Evolutionary conservation across 371 early-diverging fungal genomes (phyloP), one percentile per base, ranked within the genome.

Genomic region (Mucor mucedo): DNA sequence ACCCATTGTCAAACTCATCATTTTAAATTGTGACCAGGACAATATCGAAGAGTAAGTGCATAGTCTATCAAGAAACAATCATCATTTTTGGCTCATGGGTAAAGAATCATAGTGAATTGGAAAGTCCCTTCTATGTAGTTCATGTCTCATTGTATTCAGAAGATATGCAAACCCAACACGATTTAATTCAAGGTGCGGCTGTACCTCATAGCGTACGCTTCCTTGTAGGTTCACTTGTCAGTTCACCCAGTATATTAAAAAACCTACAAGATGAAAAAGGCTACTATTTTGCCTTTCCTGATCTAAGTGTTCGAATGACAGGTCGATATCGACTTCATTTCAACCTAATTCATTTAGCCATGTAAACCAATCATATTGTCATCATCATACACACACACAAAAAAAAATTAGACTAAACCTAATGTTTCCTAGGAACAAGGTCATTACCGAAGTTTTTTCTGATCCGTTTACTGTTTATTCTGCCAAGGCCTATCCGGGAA

Each of bases 401-500:
- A n/a, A 35, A 35, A 35, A 35, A 35, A 35, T 35, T 21, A 21
- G 21, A 21, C 21, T 21, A 21, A 21, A 21, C 21, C 21, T 21
- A 21, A 21, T 35, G 35, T 35, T 35, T 21, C 21, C 21, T 35
- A 68, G 68, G 33, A 62, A 62, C 58, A 57, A 68, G 21, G 54
- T 71, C 0, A 55, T 71, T n/a, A 58, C 66, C 8, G 66, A 69
- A 13, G 40, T 77, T 13, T 71, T 77, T 54, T 75, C 84, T 14
- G 76, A 85, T 21, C 68, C 73, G 3, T 84, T 87, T 62, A 73
- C 72, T 7, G 82, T 84, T 3, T 84, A 72, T 57, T 64, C 82
- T 10, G 84, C 85, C 16, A 87, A 85, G 63, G 21, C 61, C 7
- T 89, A 88, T 61, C 89, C 88, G 5, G 88, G 89, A 4, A 86